phyloP scores from a whole-genome alignment of 148 eudicot species.

The Fagopyrum tataricum region DNA sequence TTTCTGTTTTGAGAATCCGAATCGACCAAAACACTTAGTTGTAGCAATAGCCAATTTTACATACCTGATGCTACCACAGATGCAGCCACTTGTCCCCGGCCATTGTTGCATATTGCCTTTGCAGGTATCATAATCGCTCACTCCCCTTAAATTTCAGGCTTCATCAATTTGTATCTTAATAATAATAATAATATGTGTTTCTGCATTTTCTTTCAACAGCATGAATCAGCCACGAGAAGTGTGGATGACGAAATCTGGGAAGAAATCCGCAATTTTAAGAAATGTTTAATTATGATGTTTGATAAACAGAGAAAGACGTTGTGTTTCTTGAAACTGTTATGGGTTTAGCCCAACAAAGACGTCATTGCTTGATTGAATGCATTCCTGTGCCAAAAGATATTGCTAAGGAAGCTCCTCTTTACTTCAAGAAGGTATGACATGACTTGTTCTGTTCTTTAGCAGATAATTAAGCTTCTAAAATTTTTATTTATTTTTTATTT shows the following conservation, averaged over 20 bases:
- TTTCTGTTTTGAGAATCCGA: slow-evolving; percentile 94
- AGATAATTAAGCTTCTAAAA: too few relatives aligned
- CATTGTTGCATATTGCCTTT: slow-evolving; percentile 82
- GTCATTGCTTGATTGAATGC: slow-evolving; percentile 95
- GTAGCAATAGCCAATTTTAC: slow-evolving; percentile 86
- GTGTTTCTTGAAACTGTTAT: slow-evolving; percentile 88
- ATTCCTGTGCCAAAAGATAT: slow-evolving; percentile 64
- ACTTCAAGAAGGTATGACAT: slow-evolving; percentile 81
- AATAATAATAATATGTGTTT: too few relatives aligned
- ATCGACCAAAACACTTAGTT: slow-evolving; percentile 79
- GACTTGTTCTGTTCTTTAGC: background rate
- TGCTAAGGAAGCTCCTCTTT: slow-evolving; percentile 78
- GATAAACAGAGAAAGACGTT: slow-evolving; percentile 83
- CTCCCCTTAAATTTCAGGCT: background rate
- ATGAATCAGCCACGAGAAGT: slow-evolving; percentile 74
- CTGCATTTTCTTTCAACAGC: slow-evolving; percentile 38
- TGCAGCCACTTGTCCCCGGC: slow-evolving; percentile 74
- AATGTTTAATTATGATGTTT: slow-evolving; percentile 94
- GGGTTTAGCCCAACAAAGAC: slow-evolving; percentile 67
- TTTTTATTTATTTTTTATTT: too few relatives aligned
- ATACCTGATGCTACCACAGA: slow-evolving; percentile 73
- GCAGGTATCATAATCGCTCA: slow-evolving; percentile 43
- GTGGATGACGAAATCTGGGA: slow-evolving; percentile 93
- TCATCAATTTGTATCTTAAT: background rate
- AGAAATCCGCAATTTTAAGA: slow-evolving; percentile 93